These are phyloP conservation scores for Phialophora verrucosa DNA, from an alignment of 2,329 filamentous ascomycete species.

Conservation along the genomic window DNA sequence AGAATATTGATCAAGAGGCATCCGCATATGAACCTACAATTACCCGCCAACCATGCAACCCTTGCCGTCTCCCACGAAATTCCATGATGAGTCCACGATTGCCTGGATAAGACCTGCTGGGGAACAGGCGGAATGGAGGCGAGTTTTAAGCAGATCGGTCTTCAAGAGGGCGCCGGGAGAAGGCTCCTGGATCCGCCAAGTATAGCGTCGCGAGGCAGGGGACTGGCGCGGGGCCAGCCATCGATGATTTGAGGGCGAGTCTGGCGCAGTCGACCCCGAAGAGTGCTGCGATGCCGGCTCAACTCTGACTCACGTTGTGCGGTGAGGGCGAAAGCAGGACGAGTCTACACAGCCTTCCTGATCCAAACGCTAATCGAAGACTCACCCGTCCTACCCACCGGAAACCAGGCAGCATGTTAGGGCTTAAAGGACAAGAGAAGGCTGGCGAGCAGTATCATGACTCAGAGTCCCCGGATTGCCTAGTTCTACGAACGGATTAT, in stretches of 20 bases:
- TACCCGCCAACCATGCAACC: not conserved
- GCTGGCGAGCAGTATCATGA: conserved; percentile 5
- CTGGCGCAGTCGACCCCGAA: not conserved
- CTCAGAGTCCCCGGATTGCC: conserved; percentile 4
- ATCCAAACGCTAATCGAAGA: not conserved
- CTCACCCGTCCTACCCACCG: not conserved
- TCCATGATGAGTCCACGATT: not conserved
- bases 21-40: not conserved
- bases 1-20: conserved; percentile 50
- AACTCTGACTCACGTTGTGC: not conserved
- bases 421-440: not conserved
- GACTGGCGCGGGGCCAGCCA: not conserved
- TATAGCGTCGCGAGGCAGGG: not conserved
- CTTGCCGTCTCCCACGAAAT: not conserved
- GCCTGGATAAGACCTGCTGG: not conserved
- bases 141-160: not conserved
- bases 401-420: not conserved
- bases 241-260: not conserved
- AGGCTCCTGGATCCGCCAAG: not conserved
- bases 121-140: not conserved
- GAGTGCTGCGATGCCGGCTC: not conserved
- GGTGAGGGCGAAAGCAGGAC: not conserved
- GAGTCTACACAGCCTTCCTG: not conserved
- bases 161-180: not conserved
- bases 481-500: not conserved